Evolutionary conservation across 78 protist species (phyloP), one percentile per base, ranked within the genome.

Genomic region (Dictyostelium firmibasis): DNA sequence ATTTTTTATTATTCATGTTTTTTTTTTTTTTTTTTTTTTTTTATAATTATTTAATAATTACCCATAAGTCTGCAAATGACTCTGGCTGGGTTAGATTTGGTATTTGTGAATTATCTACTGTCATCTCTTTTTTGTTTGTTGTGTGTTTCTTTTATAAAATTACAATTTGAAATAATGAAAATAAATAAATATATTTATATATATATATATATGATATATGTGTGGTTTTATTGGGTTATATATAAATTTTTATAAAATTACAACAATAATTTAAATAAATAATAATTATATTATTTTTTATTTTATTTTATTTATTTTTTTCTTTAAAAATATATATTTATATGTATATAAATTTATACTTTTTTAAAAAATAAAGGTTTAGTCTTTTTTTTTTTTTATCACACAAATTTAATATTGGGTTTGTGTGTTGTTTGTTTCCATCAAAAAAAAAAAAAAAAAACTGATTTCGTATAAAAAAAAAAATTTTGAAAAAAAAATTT

Each of bases 31-130:
- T 0, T 35, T 25, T 78, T 4, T 25, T n/a, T n/a, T 25, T 23
- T 18, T 38, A 6, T 20, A 3, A 4, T 29, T 9, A 4, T 44
- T 3, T 6, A 44, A 8, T 81, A 47, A 14, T 47, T 81, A 81
- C 85, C 86, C 86, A 82, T 44, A 82, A 57, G 60, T 82, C 86
- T 35, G 75, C 31, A 60, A 82, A 82, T 31, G 86, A 82, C 60
- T 82, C 86, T 47, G 79, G 79, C 33, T 16, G 67, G n/a, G 25
- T 57, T 57, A 57, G 20, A 57, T 57, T 57, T 57, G 62, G 67
- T 57, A 57, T 57, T 57, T 57, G 67, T 57, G 67, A 57, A 57
- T 20, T 57, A 57, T 57, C 67, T 4, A 57, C 67, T 67, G 75
- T 67, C 38, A 27, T 67, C 18, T 25, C 33, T 64, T 64, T 64